Conservation (phyloP, 306 rosid species). For the Ormosia semicastrata region DNA sequence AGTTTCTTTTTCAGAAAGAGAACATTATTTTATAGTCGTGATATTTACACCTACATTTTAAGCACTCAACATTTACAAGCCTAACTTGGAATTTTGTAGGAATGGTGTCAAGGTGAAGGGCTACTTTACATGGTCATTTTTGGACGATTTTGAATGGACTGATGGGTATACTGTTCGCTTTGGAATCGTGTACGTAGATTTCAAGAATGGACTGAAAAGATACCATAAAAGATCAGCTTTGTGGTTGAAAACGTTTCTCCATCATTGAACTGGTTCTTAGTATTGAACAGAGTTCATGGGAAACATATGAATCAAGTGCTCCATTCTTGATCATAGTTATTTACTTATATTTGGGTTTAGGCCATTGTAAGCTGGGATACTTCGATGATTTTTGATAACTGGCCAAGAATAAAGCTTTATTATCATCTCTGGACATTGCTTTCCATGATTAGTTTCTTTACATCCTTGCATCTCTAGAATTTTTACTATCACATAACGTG, state of each 20-base stretch:
- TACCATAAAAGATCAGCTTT: conserved; percentile 39
- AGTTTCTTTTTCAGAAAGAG: background rate
- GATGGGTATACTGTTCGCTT: conserved; percentile 37
- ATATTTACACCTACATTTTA: background rate
- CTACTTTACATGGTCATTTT: conserved; percentile 52
- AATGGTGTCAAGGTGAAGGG: conserved; percentile 43
- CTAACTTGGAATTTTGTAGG: conserved; percentile 11
- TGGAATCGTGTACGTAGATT: conserved; percentile 38
- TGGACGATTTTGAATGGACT: conserved; percentile 42
- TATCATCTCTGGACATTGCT: background rate
- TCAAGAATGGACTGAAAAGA: conserved; percentile 30
- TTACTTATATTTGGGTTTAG: too few species aligned
- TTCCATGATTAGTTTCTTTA: background rate
- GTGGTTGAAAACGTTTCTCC: conserved; percentile 46
- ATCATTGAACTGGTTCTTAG: background rate
- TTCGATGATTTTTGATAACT: background rate
- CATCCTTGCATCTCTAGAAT: background rate
- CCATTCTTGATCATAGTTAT: background rate
- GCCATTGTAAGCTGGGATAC: background rate
- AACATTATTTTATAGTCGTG: too few species aligned
- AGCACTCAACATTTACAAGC: background rate
- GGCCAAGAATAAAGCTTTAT: background rate
- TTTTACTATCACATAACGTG: too few species aligned
- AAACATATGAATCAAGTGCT: background rate
- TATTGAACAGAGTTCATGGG: background rate